Evolutionary conservation across 1,284 basidiomycete species (phyloP), one percentile per base, ranked within the genome.

Genomic region (Sutorius eximius): DNA sequence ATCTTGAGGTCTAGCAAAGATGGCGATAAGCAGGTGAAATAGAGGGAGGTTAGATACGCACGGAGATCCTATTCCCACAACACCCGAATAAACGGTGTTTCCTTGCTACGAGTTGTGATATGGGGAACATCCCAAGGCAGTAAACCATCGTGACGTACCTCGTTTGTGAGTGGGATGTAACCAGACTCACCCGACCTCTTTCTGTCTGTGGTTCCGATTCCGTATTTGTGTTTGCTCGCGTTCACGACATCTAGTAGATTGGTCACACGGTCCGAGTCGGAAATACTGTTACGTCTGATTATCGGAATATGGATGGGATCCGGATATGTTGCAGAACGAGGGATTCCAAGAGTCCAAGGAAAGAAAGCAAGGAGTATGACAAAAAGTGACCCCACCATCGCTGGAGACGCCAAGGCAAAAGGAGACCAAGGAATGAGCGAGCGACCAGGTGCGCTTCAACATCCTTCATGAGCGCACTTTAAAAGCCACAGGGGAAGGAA

Each of bases 11-110:
- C 68, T 72, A 33, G 6, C 6, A 32, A 54, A 41, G 32, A 18
- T 16, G 3, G 20, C 22, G 53, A 22, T 16, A 18, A 6, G 12
- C 27, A 27, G 20, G 15, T 11, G 15, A 20, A 27, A 30, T 33
- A 2, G 24, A 10, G 10, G 40, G 33, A 15, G n/a, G 29, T 37
- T 20, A n/a, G 13, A 9, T 42, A 73, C 79, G 71, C 59, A 82
- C 80, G 79, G 80, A 56, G 78, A 78, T n/a, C 81, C 80, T 46
- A 82, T 75, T 45, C 62, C 65, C 5, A 80, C 53, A 18, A 61
- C 58, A 8, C 73, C 75, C 53, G 78, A 73, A 57, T 80, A 81
- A 60, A 73, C 76, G 9, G 73, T 58, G 51, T 81, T 79, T 29
- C 54, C 48, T 45, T 55, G n/a, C 65, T 65, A 56, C 27, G 22